These are phyloP conservation scores for Ustilago nuda DNA, from an alignment of 1,284 basidiomycete species.

Conservation along the genomic window DNA sequence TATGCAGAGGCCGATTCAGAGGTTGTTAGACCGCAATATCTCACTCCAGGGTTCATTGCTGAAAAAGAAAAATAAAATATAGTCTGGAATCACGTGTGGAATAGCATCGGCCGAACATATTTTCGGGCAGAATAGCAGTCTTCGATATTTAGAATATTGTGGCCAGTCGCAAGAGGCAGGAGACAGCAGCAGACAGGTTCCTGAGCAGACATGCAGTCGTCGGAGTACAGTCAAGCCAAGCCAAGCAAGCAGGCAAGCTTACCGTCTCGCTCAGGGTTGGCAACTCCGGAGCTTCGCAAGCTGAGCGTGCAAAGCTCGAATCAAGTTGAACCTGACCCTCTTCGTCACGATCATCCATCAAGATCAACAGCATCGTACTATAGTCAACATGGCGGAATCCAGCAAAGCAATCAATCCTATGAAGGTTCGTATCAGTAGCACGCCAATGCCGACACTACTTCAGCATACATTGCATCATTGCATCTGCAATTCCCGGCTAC, in stretches of 20 bases:
- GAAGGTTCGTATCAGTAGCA: constrained; percentile 60
- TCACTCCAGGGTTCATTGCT: too few species aligned
- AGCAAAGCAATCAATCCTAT: constrained; percentile 68
- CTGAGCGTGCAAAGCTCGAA: constrained; percentile 27
- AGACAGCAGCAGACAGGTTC: neutral
- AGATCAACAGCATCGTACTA: constrained; percentile 41
- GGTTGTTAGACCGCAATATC: neutral
- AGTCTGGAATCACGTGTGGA: neutral
- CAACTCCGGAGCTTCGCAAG: neutral
- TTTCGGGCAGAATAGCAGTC: neutral
- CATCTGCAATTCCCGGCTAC: constrained; percentile 1
- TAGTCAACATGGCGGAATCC: constrained; percentile 65
- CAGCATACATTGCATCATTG: constrained; percentile 11
- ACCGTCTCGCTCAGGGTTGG: too few species aligned
- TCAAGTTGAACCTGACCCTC: constrained; percentile 16
- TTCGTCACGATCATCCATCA: constrained; percentile 58
- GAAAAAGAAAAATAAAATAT: neutral
- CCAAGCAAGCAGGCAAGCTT: too few species aligned
- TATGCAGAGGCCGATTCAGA: too few species aligned
- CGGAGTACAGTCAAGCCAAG: constrained; percentile 8
- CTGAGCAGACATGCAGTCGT: constrained; percentile 8
- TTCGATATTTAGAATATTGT: neutral
- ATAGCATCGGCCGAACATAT: neutral
- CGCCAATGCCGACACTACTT: neutral
- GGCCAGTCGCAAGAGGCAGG: neutral